Conservation (phyloP, 2,329 filamentous ascomycete genomes). For the Aspergillus texensis region DNA sequence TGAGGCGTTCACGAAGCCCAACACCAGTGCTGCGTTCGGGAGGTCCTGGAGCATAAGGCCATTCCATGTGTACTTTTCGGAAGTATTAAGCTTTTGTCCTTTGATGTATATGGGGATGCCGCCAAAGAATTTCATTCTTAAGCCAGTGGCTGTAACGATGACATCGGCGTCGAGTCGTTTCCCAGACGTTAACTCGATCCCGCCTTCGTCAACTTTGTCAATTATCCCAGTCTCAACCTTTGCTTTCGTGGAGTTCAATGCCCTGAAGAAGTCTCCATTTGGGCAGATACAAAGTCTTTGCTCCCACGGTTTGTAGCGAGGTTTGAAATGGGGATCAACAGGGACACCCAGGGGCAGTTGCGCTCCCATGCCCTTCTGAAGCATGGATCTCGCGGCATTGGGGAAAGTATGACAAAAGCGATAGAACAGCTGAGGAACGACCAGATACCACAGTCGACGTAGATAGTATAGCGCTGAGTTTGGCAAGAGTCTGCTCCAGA, state of each 20-base stretch:
- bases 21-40: slow-evolving; percentile 33
- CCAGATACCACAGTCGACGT: slow-evolving; percentile 27
- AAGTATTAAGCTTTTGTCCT: slow-evolving; percentile 20
- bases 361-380: slow-evolving; percentile 44
- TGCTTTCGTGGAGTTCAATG: slow-evolving; percentile 36
- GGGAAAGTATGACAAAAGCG: slow-evolving; percentile 56
- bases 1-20: slow-evolving; percentile 35
- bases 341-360: slow-evolving; percentile 49
- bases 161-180: slow-evolving; percentile 31
- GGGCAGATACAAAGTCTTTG: slow-evolving; percentile 70
- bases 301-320: slow-evolving; percentile 65
- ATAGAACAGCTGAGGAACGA: slow-evolving; percentile 50
- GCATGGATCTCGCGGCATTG: slow-evolving; percentile 42
- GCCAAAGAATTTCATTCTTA: slow-evolving; percentile 33
- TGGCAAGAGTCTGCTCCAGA: not conserved
- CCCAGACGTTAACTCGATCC: slow-evolving; percentile 49
- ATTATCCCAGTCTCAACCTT: slow-evolving; percentile 49
- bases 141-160: slow-evolving; percentile 40
- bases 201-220: slow-evolving; percentile 45
- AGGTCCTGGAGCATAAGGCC: slow-evolving; percentile 37
- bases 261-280: slow-evolving; percentile 57
- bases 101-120: slow-evolving; percentile 28
- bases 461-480: not conserved
- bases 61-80: slow-evolving; percentile 35
- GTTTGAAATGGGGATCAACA: slow-evolving; percentile 59